Evolutionary conservation across 1,284 basidiomycete genomes (phyloP), one percentile per base, ranked within the genome.

Genomic region (Cryptococcus deneoformans): DNA sequence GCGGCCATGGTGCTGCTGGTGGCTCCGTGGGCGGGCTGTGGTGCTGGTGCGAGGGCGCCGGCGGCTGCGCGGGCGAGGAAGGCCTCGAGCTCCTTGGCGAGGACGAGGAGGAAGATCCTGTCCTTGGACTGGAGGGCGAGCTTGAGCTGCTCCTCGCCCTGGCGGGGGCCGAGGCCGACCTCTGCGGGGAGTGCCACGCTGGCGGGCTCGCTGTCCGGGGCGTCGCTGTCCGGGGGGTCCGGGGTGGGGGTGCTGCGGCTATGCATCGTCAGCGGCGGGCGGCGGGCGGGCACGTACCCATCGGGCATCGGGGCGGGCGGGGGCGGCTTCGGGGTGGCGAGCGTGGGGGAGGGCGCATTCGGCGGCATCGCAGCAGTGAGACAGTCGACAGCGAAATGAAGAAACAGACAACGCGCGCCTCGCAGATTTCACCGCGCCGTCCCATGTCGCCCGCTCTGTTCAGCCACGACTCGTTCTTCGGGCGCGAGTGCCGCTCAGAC

Each of bases 41-140:
- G n/a, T 5, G 37, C 14, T 5, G 38, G 37, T 3, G 37, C 9
- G n/a, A 39, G 4, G 1, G 46, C 54, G 1, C 64, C 61, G 3
- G 56, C 51, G 2, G 53, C 48, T 8, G 70, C 58, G 7, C 63
- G 61, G 1, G 49, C 53, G 16, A 75, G 60, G 52, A 75, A 76
- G 4, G 63, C 63, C 59, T 76, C 74, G 14, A 71, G 62, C 55
- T 76, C 74, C 53, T 69, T 69, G 44, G 73, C 68, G 2, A 73
- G 55, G 42, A 73, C 63, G 16, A 76, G 57, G 20, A 75, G 58
- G 49, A 73, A 74, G 51, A 75, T 58, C n/a, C 74, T 53, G 53
- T 76, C 74, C 58, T 75, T 75, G 3, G 64, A 61, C 34, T 58
- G 54, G 10, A 72, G 57, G 0, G 72, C 68, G 12, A 55, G 54